Percentiles rank a stretch among this genome's conserved stretches.
These are phyloP conservation scores for Aspergillus homomorphus DNA, from an alignment of 495 filamentous ascomycete species.

Conservation along the genomic window DNA sequence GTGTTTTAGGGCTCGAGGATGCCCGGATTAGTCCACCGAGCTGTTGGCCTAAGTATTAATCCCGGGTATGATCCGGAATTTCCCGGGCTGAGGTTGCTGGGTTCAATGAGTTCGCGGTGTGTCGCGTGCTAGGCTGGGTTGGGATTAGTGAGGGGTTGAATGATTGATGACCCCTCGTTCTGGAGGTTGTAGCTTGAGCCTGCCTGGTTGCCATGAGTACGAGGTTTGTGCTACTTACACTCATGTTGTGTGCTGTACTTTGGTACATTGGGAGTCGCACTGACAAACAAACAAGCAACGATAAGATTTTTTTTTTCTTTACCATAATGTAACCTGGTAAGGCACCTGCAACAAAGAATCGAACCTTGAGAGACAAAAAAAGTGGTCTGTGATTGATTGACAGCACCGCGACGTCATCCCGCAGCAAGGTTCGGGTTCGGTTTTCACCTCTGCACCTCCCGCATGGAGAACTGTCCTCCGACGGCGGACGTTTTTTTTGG, in stretches of 20 bases:
- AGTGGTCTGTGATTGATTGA: neutral
- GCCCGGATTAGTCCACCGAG: constrained; percentile 25
- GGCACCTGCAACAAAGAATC: too few species aligned
- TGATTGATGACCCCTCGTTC: neutral
- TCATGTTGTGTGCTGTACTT: too few species aligned
- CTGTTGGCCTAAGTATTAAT: neutral
- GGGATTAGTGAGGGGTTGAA: neutral
- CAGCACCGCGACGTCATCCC: constrained; percentile 11
- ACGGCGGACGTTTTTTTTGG: constrained; percentile 6
- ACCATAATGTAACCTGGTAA: too few species aligned
- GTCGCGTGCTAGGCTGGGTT: neutral
- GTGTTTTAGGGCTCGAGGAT: constrained; percentile 20
- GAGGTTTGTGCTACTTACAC: too few species aligned
- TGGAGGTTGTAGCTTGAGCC: too few species aligned
- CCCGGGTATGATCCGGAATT: too few species aligned
- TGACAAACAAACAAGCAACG: too few species aligned
- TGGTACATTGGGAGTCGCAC: too few species aligned
- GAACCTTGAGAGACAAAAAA: neutral
- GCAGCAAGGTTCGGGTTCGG: neutral
- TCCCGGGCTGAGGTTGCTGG: constrained; percentile 9
- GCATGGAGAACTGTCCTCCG: constrained; percentile 30
- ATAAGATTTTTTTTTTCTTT: too few species aligned
- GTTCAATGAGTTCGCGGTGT: neutral
- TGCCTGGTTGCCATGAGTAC: too few species aligned
- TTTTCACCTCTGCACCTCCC: neutral